These are phyloP conservation scores for Pichia sporocuriosa DNA, from an alignment of 805 yeast species.

Conservation along the genomic window DNA sequence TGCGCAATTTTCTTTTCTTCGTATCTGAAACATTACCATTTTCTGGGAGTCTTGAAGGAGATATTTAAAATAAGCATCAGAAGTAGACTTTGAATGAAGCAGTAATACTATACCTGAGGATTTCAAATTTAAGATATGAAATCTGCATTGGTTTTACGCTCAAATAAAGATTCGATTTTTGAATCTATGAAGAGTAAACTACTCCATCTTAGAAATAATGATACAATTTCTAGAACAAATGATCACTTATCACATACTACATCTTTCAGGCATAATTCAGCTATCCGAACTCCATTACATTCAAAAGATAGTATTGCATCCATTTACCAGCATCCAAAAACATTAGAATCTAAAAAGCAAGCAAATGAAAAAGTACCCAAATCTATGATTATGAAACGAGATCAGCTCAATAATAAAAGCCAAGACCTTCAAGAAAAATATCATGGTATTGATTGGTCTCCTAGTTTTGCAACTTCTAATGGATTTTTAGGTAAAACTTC, in stretches of 20 bases:
- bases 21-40: no score
- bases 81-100: no score
- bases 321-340: slow-evolving; percentile 3
- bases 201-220: neutral
- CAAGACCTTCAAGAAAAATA: neutral
- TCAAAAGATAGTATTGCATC: slow-evolving; percentile 3
- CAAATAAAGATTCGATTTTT: neutral
- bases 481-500: neutral
- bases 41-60: no score
- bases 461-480: slow-evolving; percentile 6
- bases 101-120: no score
- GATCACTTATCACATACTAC: neutral
- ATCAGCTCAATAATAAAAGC: neutral
- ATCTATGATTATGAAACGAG: slow-evolving; percentile 4
- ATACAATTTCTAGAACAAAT: neutral
- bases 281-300: neutral
- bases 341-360: neutral
- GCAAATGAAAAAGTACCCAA: slow-evolving; percentile 2
- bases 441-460: slow-evolving; percentile 1
- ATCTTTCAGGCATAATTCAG: slow-evolving; percentile 1
- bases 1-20: no score
- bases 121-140: no score
- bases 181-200: slow-evolving; percentile 5
- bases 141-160: neutral
- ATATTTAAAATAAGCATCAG: no score